phyloP scores from a whole-genome alignment of 768 basidiomycete genomes.

The Podaxis sp. region DNA sequence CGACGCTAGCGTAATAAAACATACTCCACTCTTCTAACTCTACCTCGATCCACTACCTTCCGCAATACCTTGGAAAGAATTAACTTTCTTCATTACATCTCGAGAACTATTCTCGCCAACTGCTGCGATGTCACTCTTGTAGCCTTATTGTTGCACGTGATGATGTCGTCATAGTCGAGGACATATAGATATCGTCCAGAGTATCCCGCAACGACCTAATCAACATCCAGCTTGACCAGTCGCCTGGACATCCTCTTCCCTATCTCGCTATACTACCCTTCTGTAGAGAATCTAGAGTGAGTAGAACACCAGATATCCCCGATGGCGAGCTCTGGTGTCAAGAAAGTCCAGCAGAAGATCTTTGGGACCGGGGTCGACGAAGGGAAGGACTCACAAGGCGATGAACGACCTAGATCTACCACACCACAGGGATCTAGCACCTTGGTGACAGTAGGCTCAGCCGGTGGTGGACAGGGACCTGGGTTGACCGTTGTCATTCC shows the following conservation, averaged over 20 bases:
- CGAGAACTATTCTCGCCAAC: background rate
- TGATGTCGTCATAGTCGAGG: background rate
- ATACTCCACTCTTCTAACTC: too few species aligned
- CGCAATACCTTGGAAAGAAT: too few species aligned
- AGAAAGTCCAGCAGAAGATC: conserved; percentile 70
- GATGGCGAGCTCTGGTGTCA: conserved; percentile 42
- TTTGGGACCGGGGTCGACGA: conserved; percentile 42
- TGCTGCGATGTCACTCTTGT: background rate
- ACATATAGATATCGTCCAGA: background rate
- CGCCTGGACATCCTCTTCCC: background rate
- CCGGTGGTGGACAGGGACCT: conserved; percentile 23
- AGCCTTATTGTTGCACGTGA: background rate
- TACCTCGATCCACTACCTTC: too few species aligned
- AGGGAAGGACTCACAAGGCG: conserved; percentile 13
- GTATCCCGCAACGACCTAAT: background rate
- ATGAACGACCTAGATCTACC: background rate
- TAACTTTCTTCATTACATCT: too few species aligned
- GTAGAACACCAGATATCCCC: background rate
- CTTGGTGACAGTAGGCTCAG: conserved; percentile 6
- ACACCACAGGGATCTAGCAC: conserved; percentile 6
- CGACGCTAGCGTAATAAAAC: too few species aligned
- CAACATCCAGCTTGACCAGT: background rate
- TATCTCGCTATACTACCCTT: background rate
- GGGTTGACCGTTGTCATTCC: conserved; percentile 67
- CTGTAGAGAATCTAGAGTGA: background rate